Percentiles rank a stretch among this genome's conserved stretches.
phyloP scores from a whole-genome alignment of 768 basidiomycete genomes.

The Russula foetens region DNA sequence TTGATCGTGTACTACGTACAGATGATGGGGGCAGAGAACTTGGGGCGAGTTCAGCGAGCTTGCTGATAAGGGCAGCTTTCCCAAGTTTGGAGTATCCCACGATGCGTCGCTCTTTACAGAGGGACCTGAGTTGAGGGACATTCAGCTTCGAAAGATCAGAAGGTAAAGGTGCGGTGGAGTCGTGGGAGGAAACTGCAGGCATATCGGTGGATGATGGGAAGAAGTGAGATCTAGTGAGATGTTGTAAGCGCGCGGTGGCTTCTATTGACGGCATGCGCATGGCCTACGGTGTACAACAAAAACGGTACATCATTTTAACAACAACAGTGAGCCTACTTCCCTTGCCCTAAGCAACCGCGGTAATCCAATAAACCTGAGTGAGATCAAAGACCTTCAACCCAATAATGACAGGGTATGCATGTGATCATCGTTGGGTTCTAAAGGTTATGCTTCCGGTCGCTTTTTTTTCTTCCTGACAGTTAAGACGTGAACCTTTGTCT shows the following conservation, averaged over 20 bases:
- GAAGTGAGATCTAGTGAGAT: neutral
- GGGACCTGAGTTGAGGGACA: conserved; percentile 52
- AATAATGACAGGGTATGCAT: too few species aligned
- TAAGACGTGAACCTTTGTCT: conserved; percentile 44
- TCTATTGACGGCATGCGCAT: neutral
- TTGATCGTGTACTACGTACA: neutral
- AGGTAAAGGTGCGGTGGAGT: neutral
- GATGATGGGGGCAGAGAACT: neutral
- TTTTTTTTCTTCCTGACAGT: conserved; percentile 47
- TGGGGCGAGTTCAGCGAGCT: conserved; percentile 25
- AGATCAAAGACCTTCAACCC: too few species aligned
- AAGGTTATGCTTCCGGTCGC: conserved; percentile 17
- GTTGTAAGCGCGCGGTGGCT: too few species aligned
- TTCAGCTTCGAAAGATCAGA: conserved; percentile 34
- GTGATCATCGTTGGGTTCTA: too few species aligned
- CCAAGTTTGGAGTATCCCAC: conserved; percentile 59
- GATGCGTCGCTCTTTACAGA: conserved; percentile 59
- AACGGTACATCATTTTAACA: neutral
- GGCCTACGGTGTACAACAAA: neutral
- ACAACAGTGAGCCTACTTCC: neutral
- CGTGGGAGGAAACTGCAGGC: neutral
- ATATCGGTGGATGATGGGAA: neutral
- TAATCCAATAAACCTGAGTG: neutral
- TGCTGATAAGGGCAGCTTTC: conserved; percentile 50
- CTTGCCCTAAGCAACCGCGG: neutral